phyloP scores from a whole-genome alignment of 1,284 basidiomycete genomes.

The Trametes pubescens region DNA sequence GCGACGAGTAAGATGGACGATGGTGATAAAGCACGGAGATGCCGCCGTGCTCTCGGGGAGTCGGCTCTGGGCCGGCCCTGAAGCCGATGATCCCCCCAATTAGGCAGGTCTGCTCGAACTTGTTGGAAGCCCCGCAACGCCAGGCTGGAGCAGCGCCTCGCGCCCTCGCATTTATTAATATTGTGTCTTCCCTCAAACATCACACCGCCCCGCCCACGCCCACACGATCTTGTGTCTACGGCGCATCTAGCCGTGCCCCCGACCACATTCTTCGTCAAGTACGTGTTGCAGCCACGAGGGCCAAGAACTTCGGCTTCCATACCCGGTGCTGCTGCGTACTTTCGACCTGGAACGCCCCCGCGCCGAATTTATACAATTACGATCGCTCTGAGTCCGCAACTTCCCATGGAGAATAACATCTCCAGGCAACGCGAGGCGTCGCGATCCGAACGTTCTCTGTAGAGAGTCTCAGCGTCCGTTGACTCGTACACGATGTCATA shows the following conservation, averaged over 20 bases:
- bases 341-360: slow-evolving; percentile 3
- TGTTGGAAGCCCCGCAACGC: background rate
- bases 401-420: background rate
- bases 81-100: slow-evolving; percentile 22
- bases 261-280: background rate
- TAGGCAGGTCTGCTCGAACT: slow-evolving; percentile 37
- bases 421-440: background rate
- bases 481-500: slow-evolving; percentile 4
- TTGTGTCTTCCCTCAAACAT: background rate
- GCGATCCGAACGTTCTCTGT: background rate
- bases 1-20: slow-evolving; percentile 46
- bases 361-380: background rate
- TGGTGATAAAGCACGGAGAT: slow-evolving; percentile 39
- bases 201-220: background rate
- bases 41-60: slow-evolving; percentile 18
- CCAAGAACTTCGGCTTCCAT: slow-evolving; percentile 11
- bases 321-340: background rate
- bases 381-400: background rate
- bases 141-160: too few relatives aligned
- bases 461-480: slow-evolving; percentile 1
- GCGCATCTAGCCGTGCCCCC: background rate
- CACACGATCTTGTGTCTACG: background rate
- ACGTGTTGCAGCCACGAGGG: slow-evolving; percentile 18
- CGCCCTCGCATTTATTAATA: background rate
- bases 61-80: slow-evolving; percentile 27